Percentiles rank a stretch among this genome's conserved stretches.
Conservation (phyloP, 2,329 filamentous ascomycete species). For the Diaporthe sp. region DNA sequence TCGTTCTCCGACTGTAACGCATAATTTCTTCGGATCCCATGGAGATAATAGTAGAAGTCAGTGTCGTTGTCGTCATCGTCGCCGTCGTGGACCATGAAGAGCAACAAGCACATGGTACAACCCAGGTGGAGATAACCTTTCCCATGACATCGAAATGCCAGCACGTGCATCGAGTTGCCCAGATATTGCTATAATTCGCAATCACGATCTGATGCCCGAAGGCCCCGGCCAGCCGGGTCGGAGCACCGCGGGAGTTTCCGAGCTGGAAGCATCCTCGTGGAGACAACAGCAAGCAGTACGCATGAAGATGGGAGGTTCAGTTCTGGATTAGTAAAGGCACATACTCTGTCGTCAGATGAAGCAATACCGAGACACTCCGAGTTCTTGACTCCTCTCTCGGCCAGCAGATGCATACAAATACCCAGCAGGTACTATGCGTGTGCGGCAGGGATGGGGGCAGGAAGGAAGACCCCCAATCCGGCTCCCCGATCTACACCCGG, state of each 20-base stretch:
- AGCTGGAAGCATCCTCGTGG: slow-evolving; percentile 65
- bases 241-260: slow-evolving; percentile 89
- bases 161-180: slow-evolving; percentile 87
- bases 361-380: slow-evolving; percentile 17
- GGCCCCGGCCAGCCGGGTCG: slow-evolving; percentile 82
- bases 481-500: background rate
- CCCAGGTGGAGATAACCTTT: slow-evolving; percentile 82
- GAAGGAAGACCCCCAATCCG: background rate
- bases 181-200: slow-evolving; percentile 73
- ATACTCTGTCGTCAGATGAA: slow-evolving; percentile 36
- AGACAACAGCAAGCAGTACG: background rate
- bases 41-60: slow-evolving; percentile 52
- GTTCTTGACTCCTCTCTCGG: slow-evolving; percentile 11
- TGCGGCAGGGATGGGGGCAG: background rate
- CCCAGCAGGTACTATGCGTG: background rate
- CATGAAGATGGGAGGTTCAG: background rate
- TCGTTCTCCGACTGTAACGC: background rate
- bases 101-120: slow-evolving; percentile 91
- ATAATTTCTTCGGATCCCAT: background rate
- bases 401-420: background rate
- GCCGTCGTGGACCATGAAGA: slow-evolving; percentile 85
- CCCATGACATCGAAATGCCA: slow-evolving; percentile 90
- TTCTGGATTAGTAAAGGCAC: slow-evolving; percentile 38
- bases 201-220: slow-evolving; percentile 89
- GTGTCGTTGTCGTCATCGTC: slow-evolving; percentile 92